Percentiles rank a stretch among this genome's conserved stretches.
phyloP scores from a whole-genome alignment of 192 early-diverging fungal species.

The Backusella macrospora region DNA sequence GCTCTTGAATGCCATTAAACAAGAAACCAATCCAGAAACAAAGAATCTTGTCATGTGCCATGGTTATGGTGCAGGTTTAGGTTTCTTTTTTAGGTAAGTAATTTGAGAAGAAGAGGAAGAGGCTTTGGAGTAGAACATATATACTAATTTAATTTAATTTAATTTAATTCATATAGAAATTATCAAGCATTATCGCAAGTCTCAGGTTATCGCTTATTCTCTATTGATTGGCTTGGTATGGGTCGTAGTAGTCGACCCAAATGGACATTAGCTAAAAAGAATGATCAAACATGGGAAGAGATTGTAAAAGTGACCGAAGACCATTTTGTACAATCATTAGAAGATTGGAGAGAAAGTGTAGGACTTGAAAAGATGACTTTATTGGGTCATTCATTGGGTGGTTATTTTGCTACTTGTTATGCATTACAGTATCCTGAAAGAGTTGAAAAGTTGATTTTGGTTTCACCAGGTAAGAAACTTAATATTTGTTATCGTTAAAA shows the following conservation, averaged over 20 bases:
- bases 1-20: background rate
- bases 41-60: constrained; percentile 70
- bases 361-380: constrained; percentile 84
- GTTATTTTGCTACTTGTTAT: constrained; percentile 84
- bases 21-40: constrained; percentile 26
- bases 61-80: constrained; percentile 81
- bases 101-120: background rate
- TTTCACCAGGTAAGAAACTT: constrained; percentile 82
- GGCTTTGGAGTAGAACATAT: background rate
- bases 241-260: constrained; percentile 77
- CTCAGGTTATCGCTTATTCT: constrained; percentile 61
- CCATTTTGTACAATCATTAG: constrained; percentile 92
- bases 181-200: constrained; percentile 44
- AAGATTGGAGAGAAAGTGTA: constrained; percentile 80
- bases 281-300: constrained; percentile 45
- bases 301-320: constrained; percentile 64
- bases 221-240: constrained; percentile 93
- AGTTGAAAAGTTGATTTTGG: constrained; percentile 85
- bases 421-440: constrained; percentile 84
- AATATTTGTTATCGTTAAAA: too few species aligned
- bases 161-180: background rate
- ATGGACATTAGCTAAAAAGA: constrained; percentile 42
- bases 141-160: too few species aligned
- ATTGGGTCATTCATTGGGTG: constrained; percentile 83
- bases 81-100: constrained; percentile 68